phyloP scores from a whole-genome alignment of 768 basidiomycete species.

The Boletus vinaceobasis region DNA sequence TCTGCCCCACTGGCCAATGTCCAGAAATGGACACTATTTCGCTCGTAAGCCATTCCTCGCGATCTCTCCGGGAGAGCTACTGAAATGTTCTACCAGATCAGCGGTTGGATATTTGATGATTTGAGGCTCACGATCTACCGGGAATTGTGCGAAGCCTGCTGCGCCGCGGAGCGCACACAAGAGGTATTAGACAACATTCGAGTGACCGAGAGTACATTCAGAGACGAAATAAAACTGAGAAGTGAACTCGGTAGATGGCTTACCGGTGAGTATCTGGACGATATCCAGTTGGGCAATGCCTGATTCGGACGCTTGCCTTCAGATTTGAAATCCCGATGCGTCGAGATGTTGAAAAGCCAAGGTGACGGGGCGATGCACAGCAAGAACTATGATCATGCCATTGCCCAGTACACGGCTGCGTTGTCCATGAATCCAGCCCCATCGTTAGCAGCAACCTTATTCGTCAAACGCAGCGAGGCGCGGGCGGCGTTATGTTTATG shows the following conservation, averaged over 20 bases:
- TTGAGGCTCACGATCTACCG: slow-evolving; percentile 7
- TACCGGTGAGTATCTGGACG: neutral
- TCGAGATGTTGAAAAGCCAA: neutral
- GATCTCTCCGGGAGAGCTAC: neutral
- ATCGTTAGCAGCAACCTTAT: neutral
- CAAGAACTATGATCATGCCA: slow-evolving; percentile 2
- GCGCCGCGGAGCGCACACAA: neutral
- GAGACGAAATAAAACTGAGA: slow-evolving; percentile 6
- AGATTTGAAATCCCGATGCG: slow-evolving; percentile 13
- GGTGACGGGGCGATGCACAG: slow-evolving; percentile 8
- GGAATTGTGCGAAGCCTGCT: slow-evolving; percentile 11
- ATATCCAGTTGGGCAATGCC: neutral
- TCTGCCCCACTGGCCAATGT: slow-evolving; percentile 9
- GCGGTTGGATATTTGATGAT: slow-evolving; percentile 15
- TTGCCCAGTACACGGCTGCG: slow-evolving; percentile 11
- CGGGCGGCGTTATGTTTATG: neutral
- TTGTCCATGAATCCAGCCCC: neutral
- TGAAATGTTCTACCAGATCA: slow-evolving; percentile 4
- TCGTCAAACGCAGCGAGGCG: slow-evolving; percentile 17
- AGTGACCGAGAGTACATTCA: slow-evolving; percentile 4
- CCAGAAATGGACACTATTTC: slow-evolving; percentile 12
- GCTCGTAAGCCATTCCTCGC: slow-evolving; percentile 5
- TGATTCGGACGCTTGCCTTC: neutral
- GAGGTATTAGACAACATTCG: neutral
- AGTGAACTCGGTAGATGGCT: slow-evolving; percentile 7